phyloP scores from a whole-genome alignment of 805 yeast species.

The Schizosaccharomyces octosporus region DNA sequence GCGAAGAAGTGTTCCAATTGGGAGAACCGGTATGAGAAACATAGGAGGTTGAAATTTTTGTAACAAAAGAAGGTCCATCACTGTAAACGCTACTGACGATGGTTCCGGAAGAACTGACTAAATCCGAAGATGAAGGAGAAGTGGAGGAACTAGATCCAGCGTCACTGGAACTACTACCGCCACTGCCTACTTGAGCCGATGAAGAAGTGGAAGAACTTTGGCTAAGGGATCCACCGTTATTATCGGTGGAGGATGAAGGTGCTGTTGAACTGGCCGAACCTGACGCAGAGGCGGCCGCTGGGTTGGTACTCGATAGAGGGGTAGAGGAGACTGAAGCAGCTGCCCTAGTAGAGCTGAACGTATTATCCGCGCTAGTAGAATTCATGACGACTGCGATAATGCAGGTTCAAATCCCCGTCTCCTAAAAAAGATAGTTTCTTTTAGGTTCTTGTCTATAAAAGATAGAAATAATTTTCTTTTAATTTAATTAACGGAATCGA shows the following conservation, averaged over 20 bases:
- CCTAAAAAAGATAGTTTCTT: no score
- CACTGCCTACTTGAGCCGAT: neutral
- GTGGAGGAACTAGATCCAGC: neutral
- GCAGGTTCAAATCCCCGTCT: no score
- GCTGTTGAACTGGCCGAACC: neutral
- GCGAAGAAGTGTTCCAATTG: neutral
- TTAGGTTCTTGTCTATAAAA: no score
- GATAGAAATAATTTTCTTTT: no score
- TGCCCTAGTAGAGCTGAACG: neutral
- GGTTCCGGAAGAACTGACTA: neutral
- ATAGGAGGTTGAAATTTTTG: neutral
- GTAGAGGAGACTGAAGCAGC: neutral
- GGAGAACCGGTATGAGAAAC: neutral
- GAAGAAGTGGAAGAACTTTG: neutral
- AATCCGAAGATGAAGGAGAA: neutral
- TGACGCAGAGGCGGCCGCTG: neutral
- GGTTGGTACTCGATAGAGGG: neutral
- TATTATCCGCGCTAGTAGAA: neutral
- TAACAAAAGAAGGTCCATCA: neutral
- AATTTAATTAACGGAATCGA: no score
- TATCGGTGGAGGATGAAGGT: neutral
- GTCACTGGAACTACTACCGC: neutral
- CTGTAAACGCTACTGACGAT: neutral
- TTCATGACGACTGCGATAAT: neutral
- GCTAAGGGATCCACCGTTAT: neutral